Percentiles rank a stretch among this genome's conserved stretches.
Conservation (phyloP, 164 flowering plant genomes). For the Vitis vinifera region DNA sequence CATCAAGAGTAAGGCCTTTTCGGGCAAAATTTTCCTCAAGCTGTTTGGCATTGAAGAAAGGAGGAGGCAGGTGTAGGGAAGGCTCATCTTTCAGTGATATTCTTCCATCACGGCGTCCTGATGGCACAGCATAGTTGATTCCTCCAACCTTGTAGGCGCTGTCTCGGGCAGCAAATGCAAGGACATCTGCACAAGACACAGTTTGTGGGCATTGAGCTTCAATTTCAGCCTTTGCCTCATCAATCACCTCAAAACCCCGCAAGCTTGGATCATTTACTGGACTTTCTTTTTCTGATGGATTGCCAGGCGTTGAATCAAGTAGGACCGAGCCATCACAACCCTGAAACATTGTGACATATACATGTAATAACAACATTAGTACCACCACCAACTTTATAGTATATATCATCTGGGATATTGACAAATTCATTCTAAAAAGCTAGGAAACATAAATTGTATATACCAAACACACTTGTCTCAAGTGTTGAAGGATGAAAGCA, state of each 20-base stretch:
- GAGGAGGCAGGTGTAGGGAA: slow-evolving; percentile 19
- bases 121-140: slow-evolving; percentile 35
- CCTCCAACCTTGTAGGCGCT: slow-evolving; percentile 34
- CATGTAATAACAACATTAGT: not conserved
- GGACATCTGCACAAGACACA: slow-evolving; percentile 62
- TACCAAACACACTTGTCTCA: too few relatives aligned
- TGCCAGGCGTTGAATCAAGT: slow-evolving; percentile 41
- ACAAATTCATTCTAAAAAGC: not conserved
- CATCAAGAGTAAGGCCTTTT: slow-evolving; percentile 24
- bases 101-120: slow-evolving; percentile 48
- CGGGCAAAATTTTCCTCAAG: slow-evolving; percentile 13
- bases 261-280: slow-evolving; percentile 43
- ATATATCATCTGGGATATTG: too few relatives aligned
- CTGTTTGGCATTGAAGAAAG: slow-evolving; percentile 13
- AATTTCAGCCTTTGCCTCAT: slow-evolving; percentile 42
- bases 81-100: slow-evolving; percentile 24
- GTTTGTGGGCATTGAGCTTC: slow-evolving; percentile 49
- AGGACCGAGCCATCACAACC: slow-evolving; percentile 65
- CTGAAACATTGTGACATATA: slow-evolving; percentile 17
- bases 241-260: slow-evolving; percentile 60
- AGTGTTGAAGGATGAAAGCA: not conserved
- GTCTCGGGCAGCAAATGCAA: slow-evolving; percentile 63
- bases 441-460: not conserved
- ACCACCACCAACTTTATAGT: too few relatives aligned
- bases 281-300: slow-evolving; percentile 38